These are phyloP conservation scores for Euphrasia confusa DNA, from an alignment of 257 asterid genomes.

Conservation along the genomic window DNA sequence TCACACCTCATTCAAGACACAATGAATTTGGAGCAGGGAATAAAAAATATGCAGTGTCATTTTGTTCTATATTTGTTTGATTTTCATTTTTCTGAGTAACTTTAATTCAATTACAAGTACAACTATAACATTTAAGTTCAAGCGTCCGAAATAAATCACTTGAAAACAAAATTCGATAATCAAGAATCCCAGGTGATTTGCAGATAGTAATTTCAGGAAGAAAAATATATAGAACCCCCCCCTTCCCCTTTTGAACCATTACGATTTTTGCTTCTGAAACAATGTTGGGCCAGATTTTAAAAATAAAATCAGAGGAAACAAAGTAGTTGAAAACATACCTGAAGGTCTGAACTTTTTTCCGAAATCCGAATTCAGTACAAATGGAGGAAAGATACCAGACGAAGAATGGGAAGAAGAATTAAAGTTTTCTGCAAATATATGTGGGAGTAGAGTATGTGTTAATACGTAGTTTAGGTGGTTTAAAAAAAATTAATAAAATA, in stretches of 20 bases:
- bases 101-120: background rate
- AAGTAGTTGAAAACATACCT: background rate
- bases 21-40: slow-evolving; percentile 1
- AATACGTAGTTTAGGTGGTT: no score
- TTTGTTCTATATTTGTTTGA: background rate
- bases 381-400: background rate
- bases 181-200: no score
- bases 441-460: no score
- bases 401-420: slow-evolving; percentile 16
- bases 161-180: no score
- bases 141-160: background rate
- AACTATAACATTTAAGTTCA: background rate
- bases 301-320: background rate
- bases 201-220: background rate
- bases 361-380: background rate
- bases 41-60: background rate
- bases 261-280: no score
- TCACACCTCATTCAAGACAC: slow-evolving; percentile 1
- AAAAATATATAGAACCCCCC: background rate
- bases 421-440: no score
- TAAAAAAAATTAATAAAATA: no score
- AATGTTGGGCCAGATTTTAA: no score
- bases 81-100: background rate
- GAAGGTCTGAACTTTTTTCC: no score
- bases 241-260: no score